These are phyloP conservation scores for Catunica adiposa DNA, from an alignment of 2,329 filamentous ascomycete species.

Conservation along the genomic window DNA sequence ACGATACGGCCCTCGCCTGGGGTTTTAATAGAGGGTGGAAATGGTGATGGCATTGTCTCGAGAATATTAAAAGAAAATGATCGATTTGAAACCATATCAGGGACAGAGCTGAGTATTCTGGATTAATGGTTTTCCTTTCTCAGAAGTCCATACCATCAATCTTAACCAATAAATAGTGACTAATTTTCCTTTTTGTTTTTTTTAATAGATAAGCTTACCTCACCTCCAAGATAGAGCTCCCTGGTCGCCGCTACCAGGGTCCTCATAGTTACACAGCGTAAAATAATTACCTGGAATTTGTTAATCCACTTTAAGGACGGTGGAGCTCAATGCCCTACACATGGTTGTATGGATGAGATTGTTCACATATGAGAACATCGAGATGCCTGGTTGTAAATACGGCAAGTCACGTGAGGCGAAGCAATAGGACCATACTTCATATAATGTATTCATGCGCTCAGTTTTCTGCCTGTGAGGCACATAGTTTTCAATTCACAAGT, in stretches of 20 bases:
- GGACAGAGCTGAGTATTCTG: not conserved
- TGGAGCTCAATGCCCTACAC: too few relatives aligned
- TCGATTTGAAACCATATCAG: not conserved
- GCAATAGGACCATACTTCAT: too few relatives aligned
- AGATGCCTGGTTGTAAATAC: too few relatives aligned
- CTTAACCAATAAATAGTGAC: not conserved
- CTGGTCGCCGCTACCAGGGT: not conserved
- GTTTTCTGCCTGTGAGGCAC: not conserved
- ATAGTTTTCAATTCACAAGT: not conserved
- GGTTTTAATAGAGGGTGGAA: slow-evolving; percentile 53
- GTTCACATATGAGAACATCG: too few relatives aligned
- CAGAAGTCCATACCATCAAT: not conserved
- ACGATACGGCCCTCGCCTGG: slow-evolving; percentile 68
- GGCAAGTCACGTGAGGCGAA: too few relatives aligned
- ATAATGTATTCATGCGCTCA: too few relatives aligned
- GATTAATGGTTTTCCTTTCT: not conserved
- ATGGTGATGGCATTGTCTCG: slow-evolving; percentile 46
- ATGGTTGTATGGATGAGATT: too few relatives aligned
- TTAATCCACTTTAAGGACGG: too few relatives aligned
- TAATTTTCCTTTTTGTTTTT: slow-evolving; percentile 1
- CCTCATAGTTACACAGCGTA: not conserved
- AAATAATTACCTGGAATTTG: not conserved
- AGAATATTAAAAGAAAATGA: not conserved
- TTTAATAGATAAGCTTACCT: too few relatives aligned
- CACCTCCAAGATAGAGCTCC: not conserved